Base-by-base conservation (phyloP, 2,329 filamentous ascomycete genomes). In the Phyllosticta capitalensis region DNA sequence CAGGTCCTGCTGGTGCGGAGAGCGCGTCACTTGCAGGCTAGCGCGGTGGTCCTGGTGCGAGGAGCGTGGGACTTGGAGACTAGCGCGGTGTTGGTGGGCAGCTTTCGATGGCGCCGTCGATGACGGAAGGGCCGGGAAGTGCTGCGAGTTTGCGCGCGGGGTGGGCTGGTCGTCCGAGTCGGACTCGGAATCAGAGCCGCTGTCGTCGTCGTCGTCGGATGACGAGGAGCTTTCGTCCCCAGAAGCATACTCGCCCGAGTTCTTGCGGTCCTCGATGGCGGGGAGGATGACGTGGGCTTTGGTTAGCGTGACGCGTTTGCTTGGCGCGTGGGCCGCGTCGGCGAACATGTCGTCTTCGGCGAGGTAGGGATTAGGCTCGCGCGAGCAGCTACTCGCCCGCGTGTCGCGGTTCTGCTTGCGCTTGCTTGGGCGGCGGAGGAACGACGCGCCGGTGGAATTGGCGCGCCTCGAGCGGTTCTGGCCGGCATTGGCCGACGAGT, bases 391-490 rank as follows among this genome's bases (percentile, higher is more conserved):
- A 28, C 24, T 20, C 22, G 19, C n/a, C 22, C n/a, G 52, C 22
- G 30, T 60, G 58, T 56, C 45, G 22, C 54, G 58, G n/a, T 52
- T 53, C 9, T 48, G 53, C n/a, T 60, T 60, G 33, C 58, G 50
- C 22, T 58, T 57, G 20, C 59, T 61, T 9, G 48, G 30, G 17
- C 59, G 59, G 21, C 52, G 50, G 7, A 61, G 52, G 19, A 69
- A 67, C 14, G 66, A 66, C 12, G 66, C 69, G 28, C 69, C 71
- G 9, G 68, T 70, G 5, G 71, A 71, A 22, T 72, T 71, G 14
- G 71, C 68, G 28, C 71, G 68, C 26, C 69, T 67, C 9, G 67
- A 54, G 22, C 70, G 70, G 52, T 67, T 69, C 14, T 63, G 28
- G 0, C 58, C 58, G 3, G 69, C n/a, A 20, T 55, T 60, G 45